phyloP scores from a whole-genome alignment of 352 stramenopile species.

The Pythium rishiriense region DNA sequence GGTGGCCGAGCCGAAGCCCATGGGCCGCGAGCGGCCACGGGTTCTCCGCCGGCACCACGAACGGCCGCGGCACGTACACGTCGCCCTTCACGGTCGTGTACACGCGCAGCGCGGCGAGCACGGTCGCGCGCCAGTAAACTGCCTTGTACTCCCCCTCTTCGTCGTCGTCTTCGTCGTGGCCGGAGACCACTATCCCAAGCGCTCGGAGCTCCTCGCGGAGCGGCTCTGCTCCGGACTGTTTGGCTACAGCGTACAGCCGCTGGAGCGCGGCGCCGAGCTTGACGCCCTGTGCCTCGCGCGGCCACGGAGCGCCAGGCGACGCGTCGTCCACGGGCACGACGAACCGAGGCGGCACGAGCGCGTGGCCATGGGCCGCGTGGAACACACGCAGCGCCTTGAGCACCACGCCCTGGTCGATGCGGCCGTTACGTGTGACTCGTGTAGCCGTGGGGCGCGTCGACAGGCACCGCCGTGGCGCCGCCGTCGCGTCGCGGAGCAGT shows the following conservation, averaged over 20 bases:
- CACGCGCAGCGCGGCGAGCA: slow-evolving; percentile 32
- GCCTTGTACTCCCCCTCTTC: slow-evolving; percentile 28
- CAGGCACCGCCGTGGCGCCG: too few species aligned
- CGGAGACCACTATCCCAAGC: slow-evolving; percentile 31
- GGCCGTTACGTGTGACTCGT: neutral
- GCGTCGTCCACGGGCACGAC: slow-evolving; percentile 6
- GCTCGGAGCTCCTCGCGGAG: slow-evolving; percentile 28
- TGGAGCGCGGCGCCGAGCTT: slow-evolving; percentile 40
- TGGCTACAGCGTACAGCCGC: slow-evolving; percentile 24
- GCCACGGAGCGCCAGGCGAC: slow-evolving; percentile 25
- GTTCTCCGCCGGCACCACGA: slow-evolving; percentile 33
- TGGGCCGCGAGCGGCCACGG: slow-evolving; percentile 40
- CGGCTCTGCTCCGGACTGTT: neutral
- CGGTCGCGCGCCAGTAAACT: slow-evolving; percentile 41
- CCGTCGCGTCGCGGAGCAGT: too few species aligned
- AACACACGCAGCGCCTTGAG: slow-evolving; percentile 11
- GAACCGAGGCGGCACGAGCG: slow-evolving; percentile 8
- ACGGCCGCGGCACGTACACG: slow-evolving; percentile 40
- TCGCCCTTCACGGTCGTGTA: slow-evolving; percentile 38
- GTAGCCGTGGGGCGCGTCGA: too few species aligned
- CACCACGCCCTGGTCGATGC: neutral
- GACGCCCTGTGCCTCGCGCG: slow-evolving; percentile 36
- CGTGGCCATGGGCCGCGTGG: slow-evolving; percentile 5
- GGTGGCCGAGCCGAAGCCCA: slow-evolving; percentile 37
- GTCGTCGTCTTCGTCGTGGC: slow-evolving; percentile 17